Conservation (phyloP, 768 basidiomycete genomes). For the Amanita rimosa region DNA sequence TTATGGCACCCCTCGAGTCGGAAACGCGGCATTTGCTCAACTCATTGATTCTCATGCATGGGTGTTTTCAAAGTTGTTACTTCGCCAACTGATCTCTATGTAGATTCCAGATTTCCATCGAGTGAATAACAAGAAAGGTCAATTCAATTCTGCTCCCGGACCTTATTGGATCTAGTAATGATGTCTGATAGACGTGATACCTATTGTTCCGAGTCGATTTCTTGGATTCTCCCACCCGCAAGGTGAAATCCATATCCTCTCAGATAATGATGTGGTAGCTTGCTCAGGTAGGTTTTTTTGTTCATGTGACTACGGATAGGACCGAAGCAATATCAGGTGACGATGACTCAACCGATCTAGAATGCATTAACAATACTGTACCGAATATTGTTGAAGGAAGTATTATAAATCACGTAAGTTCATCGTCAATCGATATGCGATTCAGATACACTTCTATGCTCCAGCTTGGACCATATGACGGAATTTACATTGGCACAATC, state of each 20-base stretch:
- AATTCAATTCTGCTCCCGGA: neutral
- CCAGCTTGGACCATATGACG: conserved; percentile 40
- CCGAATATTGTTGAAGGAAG: conserved; percentile 40
- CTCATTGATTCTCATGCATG: conserved; percentile 34
- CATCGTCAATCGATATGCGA: neutral
- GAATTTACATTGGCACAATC: conserved; percentile 43
- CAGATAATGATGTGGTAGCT: conserved; percentile 22
- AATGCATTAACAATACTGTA: conserved; percentile 44
- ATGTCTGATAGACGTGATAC: conserved; percentile 27
- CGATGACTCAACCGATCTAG: conserved; percentile 41
- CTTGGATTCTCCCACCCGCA: conserved; percentile 40
- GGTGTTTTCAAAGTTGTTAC: neutral
- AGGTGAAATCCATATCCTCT: conserved; percentile 45
- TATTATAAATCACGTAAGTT: conserved; percentile 38
- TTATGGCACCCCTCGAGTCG: conserved; percentile 41
- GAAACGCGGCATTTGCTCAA: conserved; percentile 37
- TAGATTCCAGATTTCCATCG: conserved; percentile 27
- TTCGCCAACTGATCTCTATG: neutral
- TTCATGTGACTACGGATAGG: neutral
- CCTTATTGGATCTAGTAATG: neutral
- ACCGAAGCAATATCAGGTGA: conserved; percentile 21
- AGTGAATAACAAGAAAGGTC: conserved; percentile 28
- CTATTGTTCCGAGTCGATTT: conserved; percentile 42
- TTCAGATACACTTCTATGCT: neutral
- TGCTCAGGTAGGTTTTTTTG: conserved; percentile 21